Conservation (phyloP, 177 flowering plant species). For the Tripterygium wilfordii region DNA sequence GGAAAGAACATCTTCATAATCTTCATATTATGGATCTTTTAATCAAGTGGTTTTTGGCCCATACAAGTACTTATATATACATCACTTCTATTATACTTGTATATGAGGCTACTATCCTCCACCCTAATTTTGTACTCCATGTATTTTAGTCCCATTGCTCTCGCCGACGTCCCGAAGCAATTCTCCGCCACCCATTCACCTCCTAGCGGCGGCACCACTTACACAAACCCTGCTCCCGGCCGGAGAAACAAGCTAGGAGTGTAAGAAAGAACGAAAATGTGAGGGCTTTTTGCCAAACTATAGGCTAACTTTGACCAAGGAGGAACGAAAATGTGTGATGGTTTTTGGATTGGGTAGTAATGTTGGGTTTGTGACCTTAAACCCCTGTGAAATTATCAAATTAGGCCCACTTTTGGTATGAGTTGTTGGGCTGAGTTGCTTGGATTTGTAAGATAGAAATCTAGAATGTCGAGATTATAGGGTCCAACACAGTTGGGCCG, state of each 20-base stretch:
- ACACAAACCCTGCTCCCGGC: slow-evolving; percentile 38
- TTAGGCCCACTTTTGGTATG: slow-evolving; percentile 29
- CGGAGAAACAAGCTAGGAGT: slow-evolving; percentile 45
- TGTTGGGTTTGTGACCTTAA: slow-evolving; percentile 28
- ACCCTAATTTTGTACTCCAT: slow-evolving; percentile 33
- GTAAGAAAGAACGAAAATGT: too few relatives aligned
- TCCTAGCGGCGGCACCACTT: slow-evolving; percentile 51
- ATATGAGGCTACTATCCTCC: slow-evolving; percentile 42
- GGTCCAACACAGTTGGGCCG: slow-evolving; percentile 33
- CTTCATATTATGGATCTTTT: too few relatives aligned
- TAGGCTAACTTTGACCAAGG: slow-evolving; percentile 26
- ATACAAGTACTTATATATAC: slow-evolving; percentile 27
- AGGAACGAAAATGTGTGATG: slow-evolving; percentile 19
- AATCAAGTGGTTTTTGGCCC: too few relatives aligned
- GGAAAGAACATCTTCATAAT: too few relatives aligned
- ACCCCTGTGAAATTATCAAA: slow-evolving; percentile 42
- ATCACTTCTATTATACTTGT: slow-evolving; percentile 29
- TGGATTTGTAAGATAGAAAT: slow-evolving; percentile 15
- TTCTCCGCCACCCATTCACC: slow-evolving; percentile 29
- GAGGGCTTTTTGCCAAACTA: slow-evolving; percentile 46
- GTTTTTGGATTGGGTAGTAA: slow-evolving; percentile 18
- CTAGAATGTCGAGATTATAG: slow-evolving; percentile 23
- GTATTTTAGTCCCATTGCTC: slow-evolving; percentile 35
- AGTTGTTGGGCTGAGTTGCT: neutral
- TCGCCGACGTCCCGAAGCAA: slow-evolving; percentile 34